A percentile compares a stretch with the other conserved stretches of the same genome.
phyloP scores from a whole-genome alignment of 192 early-diverging fungal genomes.

The Thamnidium elegans region DNA sequence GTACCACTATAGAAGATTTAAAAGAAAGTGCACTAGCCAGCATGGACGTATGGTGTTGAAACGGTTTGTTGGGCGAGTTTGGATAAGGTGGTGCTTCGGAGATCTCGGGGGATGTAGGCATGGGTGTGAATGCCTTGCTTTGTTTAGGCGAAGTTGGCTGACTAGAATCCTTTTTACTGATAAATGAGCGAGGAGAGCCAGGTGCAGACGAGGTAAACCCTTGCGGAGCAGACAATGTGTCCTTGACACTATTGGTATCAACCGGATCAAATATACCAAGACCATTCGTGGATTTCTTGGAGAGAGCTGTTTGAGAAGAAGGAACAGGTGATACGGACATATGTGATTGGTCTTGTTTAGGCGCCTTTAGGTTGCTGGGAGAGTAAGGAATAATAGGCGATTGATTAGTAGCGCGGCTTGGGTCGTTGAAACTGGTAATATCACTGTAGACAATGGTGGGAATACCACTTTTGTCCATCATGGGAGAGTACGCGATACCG shows the following conservation, averaged over 20 bases:
- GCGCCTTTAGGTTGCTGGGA: not conserved
- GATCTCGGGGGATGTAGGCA: not conserved
- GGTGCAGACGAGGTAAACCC: not conserved
- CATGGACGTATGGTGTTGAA: constrained; percentile 2
- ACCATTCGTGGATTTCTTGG: not conserved
- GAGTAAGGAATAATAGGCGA: not conserved
- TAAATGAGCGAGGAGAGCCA: not conserved
- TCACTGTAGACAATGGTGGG: constrained; percentile 1
- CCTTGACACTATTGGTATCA: not conserved
- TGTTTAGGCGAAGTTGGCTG: not conserved
- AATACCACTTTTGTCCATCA: not conserved
- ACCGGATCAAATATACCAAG: not conserved
- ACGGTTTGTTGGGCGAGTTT: too few species aligned
- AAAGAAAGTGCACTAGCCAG: constrained; percentile 5
- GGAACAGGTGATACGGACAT: not conserved
- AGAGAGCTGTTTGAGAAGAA: not conserved
- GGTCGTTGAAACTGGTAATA: not conserved
- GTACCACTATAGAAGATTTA: constrained; percentile 9
- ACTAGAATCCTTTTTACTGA: not conserved
- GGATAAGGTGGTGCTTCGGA: too few species aligned
- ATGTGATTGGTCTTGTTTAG: not conserved
- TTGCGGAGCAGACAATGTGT: not conserved
- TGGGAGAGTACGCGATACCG: not conserved
- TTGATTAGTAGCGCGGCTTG: too few species aligned
- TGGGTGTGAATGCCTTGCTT: not conserved